phyloP scores from a whole-genome alignment of 495 filamentous ascomycete species.

The Penicillium arizonense region DNA sequence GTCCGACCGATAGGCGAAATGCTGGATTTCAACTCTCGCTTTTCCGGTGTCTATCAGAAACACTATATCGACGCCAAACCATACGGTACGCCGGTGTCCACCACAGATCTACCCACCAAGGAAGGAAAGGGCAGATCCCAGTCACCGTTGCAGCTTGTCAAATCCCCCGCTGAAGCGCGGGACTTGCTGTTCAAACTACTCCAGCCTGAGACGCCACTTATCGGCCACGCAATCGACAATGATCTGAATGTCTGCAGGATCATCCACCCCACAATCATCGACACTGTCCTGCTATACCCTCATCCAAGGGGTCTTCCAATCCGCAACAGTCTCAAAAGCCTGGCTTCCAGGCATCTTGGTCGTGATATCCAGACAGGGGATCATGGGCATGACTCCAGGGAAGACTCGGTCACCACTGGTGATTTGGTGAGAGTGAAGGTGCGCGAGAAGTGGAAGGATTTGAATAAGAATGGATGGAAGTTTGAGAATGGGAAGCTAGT shows the following conservation, averaged over 20 bases:
- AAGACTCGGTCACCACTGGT: conserved; percentile 86
- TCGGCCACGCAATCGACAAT: conserved; percentile 94
- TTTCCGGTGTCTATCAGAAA: conserved; percentile 77
- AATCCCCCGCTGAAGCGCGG: conserved; percentile 70
- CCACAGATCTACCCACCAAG: conserved; percentile 8
- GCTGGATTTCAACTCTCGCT: conserved; percentile 86
- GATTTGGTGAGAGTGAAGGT: conserved; percentile 74
- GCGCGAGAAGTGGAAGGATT: conserved; percentile 58
- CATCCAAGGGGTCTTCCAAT: conserved; percentile 71
- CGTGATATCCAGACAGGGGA: conserved; percentile 73
- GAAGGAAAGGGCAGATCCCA: conserved; percentile 15
- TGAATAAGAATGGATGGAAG: conserved; percentile 65
- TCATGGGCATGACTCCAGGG: conserved; percentile 78
- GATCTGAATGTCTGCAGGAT: conserved; percentile 82
- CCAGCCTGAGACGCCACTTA: conserved; percentile 71
- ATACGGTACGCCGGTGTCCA: conserved; percentile 37
- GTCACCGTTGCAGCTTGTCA: conserved; percentile 61
- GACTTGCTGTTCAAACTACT: conserved; percentile 69
- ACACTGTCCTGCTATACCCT: conserved; percentile 83
- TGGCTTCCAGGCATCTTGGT: conserved; percentile 63
- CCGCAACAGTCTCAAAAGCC: conserved; percentile 68
- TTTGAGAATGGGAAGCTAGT: conserved; percentile 51
- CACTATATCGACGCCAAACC: conserved; percentile 67
- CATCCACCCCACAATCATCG: conserved; percentile 80
- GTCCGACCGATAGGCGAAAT: conserved; percentile 82